These are phyloP conservation scores for Sphagnum magellanicum DNA, from an alignment of 228 moss, liverwort and hornwort genomes.

Conservation along the genomic window DNA sequence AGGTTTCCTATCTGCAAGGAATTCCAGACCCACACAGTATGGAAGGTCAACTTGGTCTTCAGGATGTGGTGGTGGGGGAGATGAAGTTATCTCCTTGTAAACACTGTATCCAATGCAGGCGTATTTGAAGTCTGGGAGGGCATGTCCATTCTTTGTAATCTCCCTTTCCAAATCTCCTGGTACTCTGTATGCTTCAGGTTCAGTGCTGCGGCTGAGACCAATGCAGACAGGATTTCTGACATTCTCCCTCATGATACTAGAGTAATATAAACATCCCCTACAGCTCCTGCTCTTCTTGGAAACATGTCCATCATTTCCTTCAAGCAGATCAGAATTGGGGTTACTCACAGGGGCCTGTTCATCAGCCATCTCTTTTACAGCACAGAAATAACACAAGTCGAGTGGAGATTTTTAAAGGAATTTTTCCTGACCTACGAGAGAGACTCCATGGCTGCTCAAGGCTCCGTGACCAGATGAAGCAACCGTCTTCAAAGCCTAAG, in stretches of 20 bases:
- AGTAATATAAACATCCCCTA: constrained; percentile 54
- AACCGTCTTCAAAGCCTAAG: too few species aligned
- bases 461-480: too few species aligned
- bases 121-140: constrained; percentile 79
- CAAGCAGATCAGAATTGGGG: constrained; percentile 14
- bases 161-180: constrained; percentile 71
- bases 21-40: constrained; percentile 80
- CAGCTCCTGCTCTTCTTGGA: constrained; percentile 43
- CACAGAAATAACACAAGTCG: too few species aligned
- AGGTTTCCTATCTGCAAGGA: constrained; percentile 67
- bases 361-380: constrained; percentile 6
- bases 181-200: constrained; percentile 49
- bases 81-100: constrained; percentile 61
- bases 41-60: constrained; percentile 76
- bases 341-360: constrained; percentile 15
- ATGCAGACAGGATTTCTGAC: constrained; percentile 57
- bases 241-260: constrained; percentile 48
- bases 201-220: constrained; percentile 51
- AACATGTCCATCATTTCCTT: constrained; percentile 25
- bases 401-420: too few species aligned
- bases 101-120: constrained; percentile 87
- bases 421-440: too few species aligned
- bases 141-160: constrained; percentile 58
- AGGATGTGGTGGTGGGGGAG: constrained; percentile 23
- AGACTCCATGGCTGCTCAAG: too few species aligned